phyloP scores from a whole-genome alignment of 169 alveolate species.

The Toxoplasma gondii region DNA sequence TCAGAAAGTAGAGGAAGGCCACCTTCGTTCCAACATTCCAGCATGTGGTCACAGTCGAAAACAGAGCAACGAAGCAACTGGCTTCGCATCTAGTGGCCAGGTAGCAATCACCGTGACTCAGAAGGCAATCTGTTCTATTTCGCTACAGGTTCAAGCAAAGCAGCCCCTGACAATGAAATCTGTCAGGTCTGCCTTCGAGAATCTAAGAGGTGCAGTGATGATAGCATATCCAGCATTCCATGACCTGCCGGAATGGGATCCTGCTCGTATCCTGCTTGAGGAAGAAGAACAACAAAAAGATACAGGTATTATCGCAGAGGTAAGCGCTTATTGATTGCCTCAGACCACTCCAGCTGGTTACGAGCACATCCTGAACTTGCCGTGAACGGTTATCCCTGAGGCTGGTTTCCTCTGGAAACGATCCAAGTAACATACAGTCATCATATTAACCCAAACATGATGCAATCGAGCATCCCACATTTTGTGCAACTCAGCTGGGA shows the following conservation, averaged over 20 bases:
- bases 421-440: too few relatives aligned
- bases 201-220: slow-evolving; percentile 91
- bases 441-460: too few relatives aligned
- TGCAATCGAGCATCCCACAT: too few relatives aligned
- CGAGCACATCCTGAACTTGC: too few relatives aligned
- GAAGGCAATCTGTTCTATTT: not conserved
- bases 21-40: too few relatives aligned
- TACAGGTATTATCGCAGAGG: not conserved
- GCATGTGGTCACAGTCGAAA: too few relatives aligned
- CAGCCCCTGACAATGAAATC: slow-evolving; percentile 73
- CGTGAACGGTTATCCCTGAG: too few relatives aligned
- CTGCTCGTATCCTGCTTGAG: slow-evolving; percentile 87
- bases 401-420: too few relatives aligned
- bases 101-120: not conserved
- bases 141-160: slow-evolving; percentile 76
- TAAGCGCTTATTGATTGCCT: not conserved
- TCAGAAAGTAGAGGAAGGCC: too few relatives aligned
- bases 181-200: slow-evolving; percentile 82
- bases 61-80: too few relatives aligned
- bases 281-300: slow-evolving; percentile 75
- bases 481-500: too few relatives aligned
- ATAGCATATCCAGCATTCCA: slow-evolving; percentile 95
- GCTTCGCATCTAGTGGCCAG: too few relatives aligned
- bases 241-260: slow-evolving; percentile 94
- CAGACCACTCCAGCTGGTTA: slow-evolving; percentile 43